Evolutionary conservation across 768 basidiomycete species (phyloP).

Genomic region (Boletus pseudo-olivaceus): DNA sequence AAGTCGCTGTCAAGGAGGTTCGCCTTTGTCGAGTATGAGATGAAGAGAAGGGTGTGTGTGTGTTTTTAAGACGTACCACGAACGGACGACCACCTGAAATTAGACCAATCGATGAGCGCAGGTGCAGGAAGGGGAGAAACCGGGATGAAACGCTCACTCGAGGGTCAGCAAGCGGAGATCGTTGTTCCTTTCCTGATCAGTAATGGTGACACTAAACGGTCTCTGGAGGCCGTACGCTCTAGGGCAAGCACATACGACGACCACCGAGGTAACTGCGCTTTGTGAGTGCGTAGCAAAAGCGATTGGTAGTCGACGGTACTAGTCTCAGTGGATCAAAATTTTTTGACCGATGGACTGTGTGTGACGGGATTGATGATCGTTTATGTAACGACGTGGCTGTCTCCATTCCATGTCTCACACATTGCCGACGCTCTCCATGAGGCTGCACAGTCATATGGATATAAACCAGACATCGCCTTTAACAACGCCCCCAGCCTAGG

Average conservation of each 20-base stretch:
- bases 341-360: constrained; percentile 7
- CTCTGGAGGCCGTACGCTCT: constrained; percentile 37
- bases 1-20: constrained; percentile 67
- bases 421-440: constrained; percentile 12
- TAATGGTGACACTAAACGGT: constrained; percentile 51
- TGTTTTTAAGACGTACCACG: constrained; percentile 50
- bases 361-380: constrained; percentile 8
- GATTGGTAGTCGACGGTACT: constrained; percentile 16
- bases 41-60: neutral
- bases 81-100: constrained; percentile 70
- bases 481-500: constrained; percentile 9
- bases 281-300: constrained; percentile 19
- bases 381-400: constrained; percentile 19
- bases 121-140: constrained; percentile 9
- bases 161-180: constrained; percentile 83
- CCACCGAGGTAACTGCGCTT: constrained; percentile 15
- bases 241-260: constrained; percentile 20
- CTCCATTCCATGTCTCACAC: constrained; percentile 9
- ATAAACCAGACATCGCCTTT: constrained; percentile 21
- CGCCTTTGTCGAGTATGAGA: constrained; percentile 45
- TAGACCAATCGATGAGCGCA: constrained; percentile 14
- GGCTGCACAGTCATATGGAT: constrained; percentile 8
- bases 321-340: constrained; percentile 11
- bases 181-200: constrained; percentile 72
- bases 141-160: constrained; percentile 47